Percentiles rank a stretch among this genome's conserved stretches.
Conservation (phyloP, 2,329 filamentous ascomycete species). For the Alternaria gansuensis region DNA sequence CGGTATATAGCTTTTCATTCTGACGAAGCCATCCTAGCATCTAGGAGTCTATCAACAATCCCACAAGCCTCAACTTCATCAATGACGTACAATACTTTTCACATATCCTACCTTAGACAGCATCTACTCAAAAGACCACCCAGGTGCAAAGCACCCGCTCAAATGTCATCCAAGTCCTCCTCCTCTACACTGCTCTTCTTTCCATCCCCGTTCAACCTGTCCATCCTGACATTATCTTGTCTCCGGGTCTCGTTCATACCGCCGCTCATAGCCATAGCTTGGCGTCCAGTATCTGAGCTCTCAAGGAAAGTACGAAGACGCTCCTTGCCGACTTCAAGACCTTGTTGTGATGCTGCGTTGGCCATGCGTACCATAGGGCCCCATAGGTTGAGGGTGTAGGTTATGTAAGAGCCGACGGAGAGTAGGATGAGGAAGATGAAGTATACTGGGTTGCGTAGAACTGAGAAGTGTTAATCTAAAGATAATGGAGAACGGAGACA, state of each 20-base stretch:
- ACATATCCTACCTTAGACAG: not conserved
- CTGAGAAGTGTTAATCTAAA: conserved; percentile 59
- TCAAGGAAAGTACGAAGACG: conserved; percentile 89
- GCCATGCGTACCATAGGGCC: conserved; percentile 96
- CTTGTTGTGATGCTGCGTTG: conserved; percentile 86
- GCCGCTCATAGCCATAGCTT: conserved; percentile 76
- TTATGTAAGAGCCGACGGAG: conserved; percentile 81
- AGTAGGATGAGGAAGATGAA: conserved; percentile 86
- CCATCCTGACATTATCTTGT: conserved; percentile 47
- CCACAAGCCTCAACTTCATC: not conserved
- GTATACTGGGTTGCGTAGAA: conserved; percentile 91
- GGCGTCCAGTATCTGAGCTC: conserved; percentile 82
- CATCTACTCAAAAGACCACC: conserved; percentile 3
- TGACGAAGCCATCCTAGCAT: conserved; percentile 1
- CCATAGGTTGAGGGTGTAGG: conserved; percentile 92
- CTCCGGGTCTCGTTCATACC: conserved; percentile 25
- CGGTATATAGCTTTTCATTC: not conserved
- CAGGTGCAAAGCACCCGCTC: conserved; percentile 17
- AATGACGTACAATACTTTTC: conserved; percentile 6
- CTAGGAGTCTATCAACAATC: conserved; percentile 13
- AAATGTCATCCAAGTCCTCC: conserved; percentile 51
- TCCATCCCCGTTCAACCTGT: conserved; percentile 54
- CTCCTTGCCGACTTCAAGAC: conserved; percentile 89
- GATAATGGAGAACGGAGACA: not conserved
- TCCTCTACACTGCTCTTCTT: conserved; percentile 52